Percentiles rank a stretch among this genome's conserved stretches.
phyloP scores from a whole-genome alignment of 331 rosid genomes.

The Quercus lobata region DNA sequence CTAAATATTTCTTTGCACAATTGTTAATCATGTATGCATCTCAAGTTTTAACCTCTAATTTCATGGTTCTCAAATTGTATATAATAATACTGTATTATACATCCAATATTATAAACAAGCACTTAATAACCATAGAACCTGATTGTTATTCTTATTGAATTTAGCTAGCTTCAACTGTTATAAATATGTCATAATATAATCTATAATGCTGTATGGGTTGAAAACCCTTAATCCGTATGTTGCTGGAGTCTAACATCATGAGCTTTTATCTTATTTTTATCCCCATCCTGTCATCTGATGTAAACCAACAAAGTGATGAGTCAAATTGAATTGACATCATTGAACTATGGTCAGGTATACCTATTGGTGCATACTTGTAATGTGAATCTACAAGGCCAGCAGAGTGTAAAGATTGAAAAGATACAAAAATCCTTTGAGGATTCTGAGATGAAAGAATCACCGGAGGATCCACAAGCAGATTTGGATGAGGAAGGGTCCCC shows the following conservation, averaged over 20 bases:
- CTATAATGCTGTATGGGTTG: not conserved
- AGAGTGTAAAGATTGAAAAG: slow-evolving; percentile 41
- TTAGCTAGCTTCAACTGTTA: not conserved
- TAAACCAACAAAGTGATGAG: slow-evolving; percentile 12
- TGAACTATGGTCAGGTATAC: slow-evolving; percentile 58
- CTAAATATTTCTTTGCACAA: not conserved
- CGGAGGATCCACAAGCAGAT: slow-evolving; percentile 36
- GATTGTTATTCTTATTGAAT: not conserved
- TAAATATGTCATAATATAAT: not conserved
- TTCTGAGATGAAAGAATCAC: slow-evolving; percentile 41
- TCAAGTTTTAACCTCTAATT: not conserved
- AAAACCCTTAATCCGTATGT: not conserved
- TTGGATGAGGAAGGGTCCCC: slow-evolving; percentile 38
- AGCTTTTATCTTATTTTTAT: not conserved
- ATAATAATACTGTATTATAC: not conserved
- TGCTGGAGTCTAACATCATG: not conserved
- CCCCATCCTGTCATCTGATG: not conserved
- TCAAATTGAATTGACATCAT: slow-evolving; percentile 25
- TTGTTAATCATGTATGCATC: not conserved
- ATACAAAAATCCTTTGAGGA: slow-evolving; percentile 30
- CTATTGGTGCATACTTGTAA: slow-evolving; percentile 78
- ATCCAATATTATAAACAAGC: not conserved
- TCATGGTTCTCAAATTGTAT: not conserved
- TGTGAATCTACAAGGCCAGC: slow-evolving; percentile 57
- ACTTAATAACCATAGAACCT: not conserved